A percentile compares a stretch with the other conserved stretches of the same genome.
Evolutionary conservation across 345 rosid genomes (phyloP).

Genomic region (Moricandia arvensis): DNA sequence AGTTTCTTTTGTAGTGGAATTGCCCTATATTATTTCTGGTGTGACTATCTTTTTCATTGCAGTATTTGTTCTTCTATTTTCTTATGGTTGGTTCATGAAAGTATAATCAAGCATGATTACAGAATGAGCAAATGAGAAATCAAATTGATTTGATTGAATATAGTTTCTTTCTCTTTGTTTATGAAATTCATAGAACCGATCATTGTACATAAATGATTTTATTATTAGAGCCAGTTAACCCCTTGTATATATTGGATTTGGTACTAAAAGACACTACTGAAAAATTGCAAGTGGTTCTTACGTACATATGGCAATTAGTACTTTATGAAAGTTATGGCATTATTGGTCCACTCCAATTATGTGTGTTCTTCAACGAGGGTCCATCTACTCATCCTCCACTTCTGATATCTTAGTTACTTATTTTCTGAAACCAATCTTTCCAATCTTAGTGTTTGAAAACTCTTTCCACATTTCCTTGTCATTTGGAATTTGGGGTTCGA

Average conservation of each 20-base stretch:
- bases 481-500: no score
- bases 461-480: no score
- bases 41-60: not conserved
- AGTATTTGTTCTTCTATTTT: not conserved
- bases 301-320: constrained; percentile 25
- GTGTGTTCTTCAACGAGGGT: constrained; percentile 15
- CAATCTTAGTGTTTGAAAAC: constrained; percentile 1
- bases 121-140: not conserved
- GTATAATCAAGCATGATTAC: no score
- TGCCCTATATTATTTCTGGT: no score
- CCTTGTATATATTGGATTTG: constrained; percentile 21
- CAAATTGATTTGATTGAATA: not conserved
- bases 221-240: no score
- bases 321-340: constrained; percentile 24
- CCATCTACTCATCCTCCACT: constrained; percentile 37
- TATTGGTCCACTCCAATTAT: constrained; percentile 33
- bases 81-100: not conserved
- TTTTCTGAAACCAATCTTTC: constrained; percentile 20
- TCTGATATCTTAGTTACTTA: constrained; percentile 20
- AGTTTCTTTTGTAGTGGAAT: no score
- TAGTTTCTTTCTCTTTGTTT: not conserved
- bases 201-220: no score
- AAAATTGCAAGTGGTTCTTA: constrained; percentile 32
- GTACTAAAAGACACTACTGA: constrained; percentile 10
- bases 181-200: not conserved